Evolutionary conservation across 768 basidiomycete species (phyloP).

Genomic region (Calvatia gigantea): DNA sequence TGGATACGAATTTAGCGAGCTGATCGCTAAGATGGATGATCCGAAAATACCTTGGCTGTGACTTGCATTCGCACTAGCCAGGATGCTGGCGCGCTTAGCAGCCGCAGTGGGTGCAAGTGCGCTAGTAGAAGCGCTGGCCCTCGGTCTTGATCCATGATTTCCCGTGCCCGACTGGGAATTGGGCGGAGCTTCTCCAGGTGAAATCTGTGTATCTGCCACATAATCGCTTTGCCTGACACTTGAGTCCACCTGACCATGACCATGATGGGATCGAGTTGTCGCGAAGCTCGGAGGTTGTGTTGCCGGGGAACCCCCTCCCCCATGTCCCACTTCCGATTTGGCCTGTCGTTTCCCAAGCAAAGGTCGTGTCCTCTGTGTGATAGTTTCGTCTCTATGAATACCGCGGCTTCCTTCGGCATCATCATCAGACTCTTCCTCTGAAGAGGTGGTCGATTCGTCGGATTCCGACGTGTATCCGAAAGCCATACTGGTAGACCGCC

Average conservation of each 20-base stretch:
- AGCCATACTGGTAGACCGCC: conserved; percentile 21
- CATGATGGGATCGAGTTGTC: conserved; percentile 24
- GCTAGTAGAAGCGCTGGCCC: conserved; percentile 57
- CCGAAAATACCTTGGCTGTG: conserved; percentile 25
- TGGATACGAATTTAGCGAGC: not conserved
- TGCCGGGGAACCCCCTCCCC: no score
- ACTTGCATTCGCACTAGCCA: conserved; percentile 30
- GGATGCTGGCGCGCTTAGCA: conserved; percentile 45
- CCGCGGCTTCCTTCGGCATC: conserved; percentile 23
- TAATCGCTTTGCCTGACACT: conserved; percentile 8
- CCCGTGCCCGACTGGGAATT: conserved; percentile 35
- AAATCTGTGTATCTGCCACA: conserved; percentile 4
- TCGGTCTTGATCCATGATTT: conserved; percentile 31
- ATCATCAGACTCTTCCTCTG: conserved; percentile 13
- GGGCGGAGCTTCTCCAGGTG: conserved; percentile 15
- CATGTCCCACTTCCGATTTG: conserved; percentile 42
- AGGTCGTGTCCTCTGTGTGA: conserved; percentile 15
- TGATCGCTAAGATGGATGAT: not conserved
- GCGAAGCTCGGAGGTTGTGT: conserved; percentile 13
- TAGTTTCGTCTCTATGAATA: conserved; percentile 12
- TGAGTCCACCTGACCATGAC: conserved; percentile 21
- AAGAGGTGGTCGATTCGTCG: conserved; percentile 23
- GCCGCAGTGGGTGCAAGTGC: conserved; percentile 50
- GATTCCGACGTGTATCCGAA: conserved; percentile 26
- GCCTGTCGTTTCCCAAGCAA: conserved; percentile 23